Percentiles rank a stretch among this genome's conserved stretches.
Conservation (phyloP, 225 moss, liverwort and hornwort species). For the Climacium dendroides region DNA sequence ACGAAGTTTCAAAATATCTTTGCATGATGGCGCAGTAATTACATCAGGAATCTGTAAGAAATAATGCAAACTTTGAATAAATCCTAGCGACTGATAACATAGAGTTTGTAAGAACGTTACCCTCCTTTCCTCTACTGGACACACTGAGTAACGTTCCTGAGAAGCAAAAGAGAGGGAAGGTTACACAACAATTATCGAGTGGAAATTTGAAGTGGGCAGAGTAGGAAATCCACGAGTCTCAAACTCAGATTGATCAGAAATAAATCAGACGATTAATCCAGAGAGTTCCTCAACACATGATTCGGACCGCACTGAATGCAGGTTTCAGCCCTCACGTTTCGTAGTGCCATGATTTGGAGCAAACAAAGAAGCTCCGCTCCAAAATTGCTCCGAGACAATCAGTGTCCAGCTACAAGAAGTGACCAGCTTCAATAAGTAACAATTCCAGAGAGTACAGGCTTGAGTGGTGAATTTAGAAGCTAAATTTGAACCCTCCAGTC, state of each 20-base stretch:
- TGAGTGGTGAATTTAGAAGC: constrained; percentile 21
- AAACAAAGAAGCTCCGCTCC: background rate
- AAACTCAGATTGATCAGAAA: background rate
- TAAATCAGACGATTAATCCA: background rate
- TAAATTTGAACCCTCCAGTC: constrained; percentile 72
- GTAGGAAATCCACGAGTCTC: background rate
- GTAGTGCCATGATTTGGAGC: background rate
- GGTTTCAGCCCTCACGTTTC: background rate
- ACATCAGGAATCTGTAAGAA: background rate
- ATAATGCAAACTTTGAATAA: background rate
- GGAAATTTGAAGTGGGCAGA: background rate
- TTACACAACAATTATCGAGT: background rate
- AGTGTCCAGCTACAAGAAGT: background rate
- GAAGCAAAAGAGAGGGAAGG: background rate
- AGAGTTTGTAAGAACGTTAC: background rate
- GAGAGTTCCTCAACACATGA: background rate
- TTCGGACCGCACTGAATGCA: background rate
- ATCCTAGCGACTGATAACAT: background rate
- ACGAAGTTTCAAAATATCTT: background rate
- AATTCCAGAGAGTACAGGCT: background rate
- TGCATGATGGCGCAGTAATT: background rate
- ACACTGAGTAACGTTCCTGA: background rate
- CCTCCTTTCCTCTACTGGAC: background rate
- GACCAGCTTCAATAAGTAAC: background rate
- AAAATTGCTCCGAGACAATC: background rate